Percentiles rank a stretch among this genome's conserved stretches.
These are phyloP conservation scores for Allantophomopsis lycopodina DNA, from an alignment of 2,329 filamentous ascomycete species.

Conservation along the genomic window DNA sequence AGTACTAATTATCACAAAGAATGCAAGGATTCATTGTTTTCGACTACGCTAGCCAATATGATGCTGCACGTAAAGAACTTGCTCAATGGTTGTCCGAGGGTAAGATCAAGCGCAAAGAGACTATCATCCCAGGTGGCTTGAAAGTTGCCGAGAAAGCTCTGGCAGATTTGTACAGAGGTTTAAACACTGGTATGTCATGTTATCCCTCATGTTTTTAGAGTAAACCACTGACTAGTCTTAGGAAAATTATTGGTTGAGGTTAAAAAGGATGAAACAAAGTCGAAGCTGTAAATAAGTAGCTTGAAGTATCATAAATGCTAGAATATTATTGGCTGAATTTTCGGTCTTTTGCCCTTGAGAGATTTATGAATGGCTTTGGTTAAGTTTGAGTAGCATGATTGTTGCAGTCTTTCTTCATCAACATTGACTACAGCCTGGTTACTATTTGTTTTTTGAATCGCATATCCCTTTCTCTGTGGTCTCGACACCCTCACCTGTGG, in stretches of 20 bases:
- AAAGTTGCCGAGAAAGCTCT: slow-evolving; percentile 48
- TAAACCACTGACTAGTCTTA: slow-evolving; percentile 3
- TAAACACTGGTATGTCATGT: slow-evolving; percentile 47
- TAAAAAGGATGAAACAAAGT: slow-evolving; percentile 23
- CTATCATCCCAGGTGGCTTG: slow-evolving; percentile 56
- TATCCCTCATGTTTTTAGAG: not conserved
- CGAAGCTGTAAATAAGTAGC: slow-evolving; percentile 14
- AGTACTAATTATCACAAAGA: slow-evolving; percentile 21
- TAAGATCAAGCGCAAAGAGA: slow-evolving; percentile 59
- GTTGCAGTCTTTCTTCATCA: too few relatives aligned
- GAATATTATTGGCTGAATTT: too few relatives aligned
- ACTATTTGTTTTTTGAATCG: too few relatives aligned
- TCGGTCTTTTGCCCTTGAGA: too few relatives aligned
- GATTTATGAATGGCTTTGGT: too few relatives aligned
- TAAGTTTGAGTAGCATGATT: too few relatives aligned
- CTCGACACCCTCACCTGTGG: too few relatives aligned
- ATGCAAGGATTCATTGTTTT: slow-evolving; percentile 65
- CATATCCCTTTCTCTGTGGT: too few relatives aligned
- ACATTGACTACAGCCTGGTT: too few relatives aligned
- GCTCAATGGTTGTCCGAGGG: slow-evolving; percentile 57
- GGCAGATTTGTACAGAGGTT: slow-evolving; percentile 49
- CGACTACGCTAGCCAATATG: slow-evolving; percentile 46
- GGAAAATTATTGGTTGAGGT: slow-evolving; percentile 42
- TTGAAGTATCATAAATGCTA: too few relatives aligned
- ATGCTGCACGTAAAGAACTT: slow-evolving; percentile 43